A percentile compares a stretch with the other conserved stretches of the same genome.
phyloP scores from a whole-genome alignment of 129 eudicot species.

The Flaveria brownii region DNA sequence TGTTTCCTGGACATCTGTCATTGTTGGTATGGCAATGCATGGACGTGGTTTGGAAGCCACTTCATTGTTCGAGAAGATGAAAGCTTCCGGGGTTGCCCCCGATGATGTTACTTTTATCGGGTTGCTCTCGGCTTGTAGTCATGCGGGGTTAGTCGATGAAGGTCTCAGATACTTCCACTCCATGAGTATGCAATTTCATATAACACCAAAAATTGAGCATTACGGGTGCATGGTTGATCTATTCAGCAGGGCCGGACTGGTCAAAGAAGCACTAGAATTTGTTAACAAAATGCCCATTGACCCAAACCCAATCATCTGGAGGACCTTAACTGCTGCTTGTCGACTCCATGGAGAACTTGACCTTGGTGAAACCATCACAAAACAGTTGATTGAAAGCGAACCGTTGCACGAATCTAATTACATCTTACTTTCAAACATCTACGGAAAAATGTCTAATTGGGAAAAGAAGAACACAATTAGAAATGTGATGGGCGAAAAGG shows the following conservation, averaged over 20 bases:
- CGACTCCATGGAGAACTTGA: slow-evolving; percentile 62
- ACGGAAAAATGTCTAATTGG: slow-evolving; percentile 68
- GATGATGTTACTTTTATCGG: slow-evolving; percentile 79
- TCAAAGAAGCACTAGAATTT: slow-evolving; percentile 66
- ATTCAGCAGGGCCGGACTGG: slow-evolving; percentile 65
- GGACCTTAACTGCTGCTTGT: slow-evolving; percentile 65
- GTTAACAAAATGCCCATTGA: slow-evolving; percentile 66
- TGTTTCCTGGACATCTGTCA: slow-evolving; percentile 81
- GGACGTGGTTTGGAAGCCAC: slow-evolving; percentile 77
- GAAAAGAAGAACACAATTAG: slow-evolving; percentile 68
- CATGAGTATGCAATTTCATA: slow-evolving; percentile 43
- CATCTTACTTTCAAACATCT: slow-evolving; percentile 70
- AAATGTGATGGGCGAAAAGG: slow-evolving; percentile 61
- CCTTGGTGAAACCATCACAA: slow-evolving; percentile 60
- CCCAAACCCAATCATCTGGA: slow-evolving; percentile 73
- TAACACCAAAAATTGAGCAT: slow-evolving; percentile 73
- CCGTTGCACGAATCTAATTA: slow-evolving; percentile 64
- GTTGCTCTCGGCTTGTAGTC: slow-evolving; percentile 84
- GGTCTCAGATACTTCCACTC: slow-evolving; percentile 54
- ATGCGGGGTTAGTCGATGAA: slow-evolving; percentile 71
- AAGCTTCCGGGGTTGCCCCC: slow-evolving; percentile 40
- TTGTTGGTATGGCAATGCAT: slow-evolving; percentile 80
- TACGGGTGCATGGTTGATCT: slow-evolving; percentile 92
- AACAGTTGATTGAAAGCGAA: slow-evolving; percentile 46
- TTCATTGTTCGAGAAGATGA: slow-evolving; percentile 63